A percentile compares a stretch with the other conserved stretches of the same genome.
Evolutionary conservation across 176 grass and related monocot species (phyloP).

Genomic region (Raddia distichophylla): DNA sequence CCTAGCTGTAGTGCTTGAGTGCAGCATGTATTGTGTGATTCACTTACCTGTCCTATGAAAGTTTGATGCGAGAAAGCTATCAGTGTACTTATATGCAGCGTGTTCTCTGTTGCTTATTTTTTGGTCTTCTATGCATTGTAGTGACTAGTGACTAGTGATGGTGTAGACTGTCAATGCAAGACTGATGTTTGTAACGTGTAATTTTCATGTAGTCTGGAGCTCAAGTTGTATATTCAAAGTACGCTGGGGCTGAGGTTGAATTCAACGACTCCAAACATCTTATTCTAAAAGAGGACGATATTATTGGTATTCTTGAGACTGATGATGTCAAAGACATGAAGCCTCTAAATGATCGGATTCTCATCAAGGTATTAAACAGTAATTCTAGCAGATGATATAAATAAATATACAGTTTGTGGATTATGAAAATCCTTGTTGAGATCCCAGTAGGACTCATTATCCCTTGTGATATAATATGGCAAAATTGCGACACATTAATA

Average conservation of each 20-base stretch:
- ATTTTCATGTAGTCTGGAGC: slow-evolving; percentile 56
- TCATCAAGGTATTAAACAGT: slow-evolving; percentile 94
- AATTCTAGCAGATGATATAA: no score
- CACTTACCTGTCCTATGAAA: neutral
- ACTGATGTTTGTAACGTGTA: slow-evolving; percentile 1
- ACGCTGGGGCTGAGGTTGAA: slow-evolving; percentile 79
- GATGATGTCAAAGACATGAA: slow-evolving; percentile 86
- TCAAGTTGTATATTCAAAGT: slow-evolving; percentile 82
- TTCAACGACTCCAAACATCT: slow-evolving; percentile 78
- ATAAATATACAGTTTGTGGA: no score
- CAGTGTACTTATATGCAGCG: neutral
- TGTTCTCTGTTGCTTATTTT: neutral
- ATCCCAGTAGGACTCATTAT: no score
- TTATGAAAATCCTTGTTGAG: no score
- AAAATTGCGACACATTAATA: no score
- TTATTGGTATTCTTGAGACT: slow-evolving; percentile 75
- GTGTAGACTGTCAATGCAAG: neutral
- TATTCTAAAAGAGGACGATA: slow-evolving; percentile 87
- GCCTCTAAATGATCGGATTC: slow-evolving; percentile 67
- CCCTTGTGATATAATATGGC: no score
- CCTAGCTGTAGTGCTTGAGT: neutral
- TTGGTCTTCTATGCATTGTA: neutral
- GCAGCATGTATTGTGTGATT: neutral
- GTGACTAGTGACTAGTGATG: neutral
- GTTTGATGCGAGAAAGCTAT: slow-evolving; percentile 11